Conservation (phyloP, 352 stramenopile species). For the Hyaloperonospora brassicae region DNA sequence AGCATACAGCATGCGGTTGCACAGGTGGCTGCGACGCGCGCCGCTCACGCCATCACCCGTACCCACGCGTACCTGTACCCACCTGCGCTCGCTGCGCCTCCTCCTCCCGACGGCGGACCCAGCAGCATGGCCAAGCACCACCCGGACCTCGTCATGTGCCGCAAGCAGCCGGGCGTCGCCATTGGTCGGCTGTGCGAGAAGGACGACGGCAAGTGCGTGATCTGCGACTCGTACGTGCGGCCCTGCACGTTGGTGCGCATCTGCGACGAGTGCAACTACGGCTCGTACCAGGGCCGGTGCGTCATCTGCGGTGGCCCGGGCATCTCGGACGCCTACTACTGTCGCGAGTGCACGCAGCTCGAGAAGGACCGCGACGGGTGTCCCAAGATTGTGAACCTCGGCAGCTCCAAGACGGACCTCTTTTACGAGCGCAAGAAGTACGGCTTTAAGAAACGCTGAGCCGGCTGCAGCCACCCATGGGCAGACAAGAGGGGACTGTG, state of each 20-base stretch:
- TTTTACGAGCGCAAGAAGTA: conserved; percentile 99
- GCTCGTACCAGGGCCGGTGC: conserved; percentile 92
- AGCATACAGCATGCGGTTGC: background rate
- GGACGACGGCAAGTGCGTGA: conserved; percentile 98
- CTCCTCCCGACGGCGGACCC: conserved; percentile 1
- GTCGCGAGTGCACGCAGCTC: conserved; percentile 96
- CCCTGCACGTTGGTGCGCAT: conserved; percentile 95
- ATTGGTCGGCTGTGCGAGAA: conserved; percentile 98
- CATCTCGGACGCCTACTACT: conserved; percentile 99
- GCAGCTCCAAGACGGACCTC: conserved; percentile 92
- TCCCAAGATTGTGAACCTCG: conserved; percentile 99
- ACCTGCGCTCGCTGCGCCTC: too few species aligned
- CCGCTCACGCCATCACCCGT: too few species aligned
- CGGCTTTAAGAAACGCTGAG: conserved; percentile 87
- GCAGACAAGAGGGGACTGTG: too few species aligned
- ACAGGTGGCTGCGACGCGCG: background rate
- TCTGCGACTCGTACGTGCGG: conserved; percentile 99
- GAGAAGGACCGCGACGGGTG: conserved; percentile 97
- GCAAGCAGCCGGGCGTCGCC: conserved; percentile 97
- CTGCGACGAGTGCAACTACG: conserved; percentile 99
- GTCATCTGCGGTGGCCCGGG: conserved; percentile 96
- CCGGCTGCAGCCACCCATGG: conserved; percentile 1
- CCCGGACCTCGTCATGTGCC: conserved; percentile 99
- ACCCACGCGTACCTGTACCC: too few species aligned
- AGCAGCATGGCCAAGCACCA: conserved; percentile 97